A percentile compares a stretch with the other conserved stretches of the same genome.
Conservation (phyloP, 2,329 filamentous ascomycete genomes). For the Xenoacremonium recifei region DNA sequence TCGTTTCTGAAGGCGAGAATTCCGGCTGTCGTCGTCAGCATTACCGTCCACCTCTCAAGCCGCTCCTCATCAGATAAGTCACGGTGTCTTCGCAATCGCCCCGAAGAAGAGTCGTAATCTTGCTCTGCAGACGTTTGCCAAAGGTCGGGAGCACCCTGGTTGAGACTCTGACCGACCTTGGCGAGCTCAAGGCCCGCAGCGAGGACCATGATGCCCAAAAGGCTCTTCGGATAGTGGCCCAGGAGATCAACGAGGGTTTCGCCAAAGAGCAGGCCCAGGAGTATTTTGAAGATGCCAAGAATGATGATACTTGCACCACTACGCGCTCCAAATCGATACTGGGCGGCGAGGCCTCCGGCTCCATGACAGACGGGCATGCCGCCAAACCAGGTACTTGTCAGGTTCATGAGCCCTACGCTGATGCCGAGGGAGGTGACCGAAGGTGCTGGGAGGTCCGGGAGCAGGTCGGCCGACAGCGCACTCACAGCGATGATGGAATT, state of each 20-base stretch:
- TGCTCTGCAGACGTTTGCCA: slow-evolving; percentile 50
- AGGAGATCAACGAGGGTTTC: slow-evolving; percentile 71
- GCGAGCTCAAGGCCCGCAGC: slow-evolving; percentile 86
- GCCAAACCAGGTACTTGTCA: slow-evolving; percentile 85
- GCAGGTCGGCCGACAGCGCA: slow-evolving; percentile 73
- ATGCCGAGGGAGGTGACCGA: slow-evolving; percentile 75
- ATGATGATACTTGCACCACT: slow-evolving; percentile 82
- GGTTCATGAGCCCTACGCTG: slow-evolving; percentile 81
- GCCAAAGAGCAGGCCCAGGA: slow-evolving; percentile 74
- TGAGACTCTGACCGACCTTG: slow-evolving; percentile 80
- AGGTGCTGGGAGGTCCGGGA: slow-evolving; percentile 66
- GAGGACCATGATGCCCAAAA: slow-evolving; percentile 86
- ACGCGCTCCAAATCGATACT: slow-evolving; percentile 87
- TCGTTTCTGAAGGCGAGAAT: slow-evolving; percentile 88
- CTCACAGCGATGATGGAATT: slow-evolving; percentile 91
- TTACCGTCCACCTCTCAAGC: slow-evolving; percentile 78
- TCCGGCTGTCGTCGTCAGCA: slow-evolving; percentile 82
- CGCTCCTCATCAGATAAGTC: slow-evolving; percentile 65
- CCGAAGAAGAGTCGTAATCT: slow-evolving; percentile 25
- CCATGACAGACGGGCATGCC: slow-evolving; percentile 96
- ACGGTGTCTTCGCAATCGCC: slow-evolving; percentile 43
- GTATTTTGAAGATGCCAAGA: slow-evolving; percentile 72
- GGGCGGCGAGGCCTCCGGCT: slow-evolving; percentile 84
- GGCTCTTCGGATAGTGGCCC: slow-evolving; percentile 67
- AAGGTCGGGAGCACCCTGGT: slow-evolving; percentile 64